Percentiles rank a stretch among this genome's conserved stretches.
Evolutionary conservation across 2,329 filamentous ascomycete species (phyloP).

Genomic region (Pseudogymnoascus sp.): DNA sequence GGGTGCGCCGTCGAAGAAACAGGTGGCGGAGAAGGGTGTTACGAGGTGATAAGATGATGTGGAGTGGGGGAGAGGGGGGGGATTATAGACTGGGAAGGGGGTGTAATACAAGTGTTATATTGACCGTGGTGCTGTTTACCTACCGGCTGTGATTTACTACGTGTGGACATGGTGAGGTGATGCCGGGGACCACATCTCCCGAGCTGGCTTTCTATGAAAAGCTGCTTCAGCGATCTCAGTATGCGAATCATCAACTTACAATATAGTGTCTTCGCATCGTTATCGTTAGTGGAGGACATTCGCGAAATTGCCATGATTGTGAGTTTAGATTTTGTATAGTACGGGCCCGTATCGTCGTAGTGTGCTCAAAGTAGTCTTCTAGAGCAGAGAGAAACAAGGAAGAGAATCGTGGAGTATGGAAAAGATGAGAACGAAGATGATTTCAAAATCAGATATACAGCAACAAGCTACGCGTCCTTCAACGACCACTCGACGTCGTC

Average conservation of each 20-base stretch:
- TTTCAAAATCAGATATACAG: no score
- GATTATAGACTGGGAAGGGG: neutral
- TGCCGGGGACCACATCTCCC: neutral
- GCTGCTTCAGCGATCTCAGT: constrained; percentile 13
- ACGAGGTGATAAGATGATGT: neutral
- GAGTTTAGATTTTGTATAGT: neutral
- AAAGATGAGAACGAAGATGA: no score
- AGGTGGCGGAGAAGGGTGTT: constrained; percentile 3
- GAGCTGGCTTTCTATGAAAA: constrained; percentile 14
- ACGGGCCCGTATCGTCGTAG: neutral
- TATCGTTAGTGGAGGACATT: no score
- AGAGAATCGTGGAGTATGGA: no score
- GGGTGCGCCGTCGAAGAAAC: constrained; percentile 33
- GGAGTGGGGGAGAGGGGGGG: neutral
- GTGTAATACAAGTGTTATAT: neutral
- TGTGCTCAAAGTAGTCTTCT: neutral
- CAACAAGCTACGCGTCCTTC: no score
- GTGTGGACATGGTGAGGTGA: neutral
- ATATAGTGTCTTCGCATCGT: no score
- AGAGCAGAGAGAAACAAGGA: no score
- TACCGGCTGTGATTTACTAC: neutral
- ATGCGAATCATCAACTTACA: neutral
- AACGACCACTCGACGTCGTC: no score
- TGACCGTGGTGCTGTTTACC: neutral
- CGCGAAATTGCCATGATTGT: no score